Conservation (phyloP, 2,329 filamentous ascomycete genomes). For the Westerdykella sp. region DNA sequence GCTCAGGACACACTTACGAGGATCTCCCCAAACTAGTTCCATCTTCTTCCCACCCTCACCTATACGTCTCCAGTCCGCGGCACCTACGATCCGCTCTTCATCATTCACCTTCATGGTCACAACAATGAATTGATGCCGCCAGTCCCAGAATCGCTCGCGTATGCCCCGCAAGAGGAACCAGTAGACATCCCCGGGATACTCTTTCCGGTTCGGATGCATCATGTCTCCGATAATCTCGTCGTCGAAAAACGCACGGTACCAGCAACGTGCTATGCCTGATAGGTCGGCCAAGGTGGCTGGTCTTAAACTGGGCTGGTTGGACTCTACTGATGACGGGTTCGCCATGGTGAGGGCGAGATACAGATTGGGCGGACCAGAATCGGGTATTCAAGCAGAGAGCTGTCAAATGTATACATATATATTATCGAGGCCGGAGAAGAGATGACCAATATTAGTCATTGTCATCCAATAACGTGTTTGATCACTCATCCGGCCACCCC, state of each 20-base stretch:
- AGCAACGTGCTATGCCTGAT: constrained; percentile 16
- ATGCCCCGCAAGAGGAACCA: constrained; percentile 24
- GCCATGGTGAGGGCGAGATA: no score
- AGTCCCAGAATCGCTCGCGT: constrained; percentile 24
- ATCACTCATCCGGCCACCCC: no score
- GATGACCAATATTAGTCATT: no score
- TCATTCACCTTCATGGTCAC: constrained; percentile 8
- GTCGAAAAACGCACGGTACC: constrained; percentile 25
- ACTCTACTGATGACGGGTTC: no score
- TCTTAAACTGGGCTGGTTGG: neutral
- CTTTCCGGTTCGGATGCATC: constrained; percentile 27
- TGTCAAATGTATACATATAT: no score
- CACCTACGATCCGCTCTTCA: constrained; percentile 16
- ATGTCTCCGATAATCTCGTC: constrained; percentile 28
- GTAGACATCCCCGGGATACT: constrained; percentile 24
- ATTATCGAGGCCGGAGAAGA: no score
- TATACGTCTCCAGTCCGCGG: constrained; percentile 25
- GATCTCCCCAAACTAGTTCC: constrained; percentile 15
- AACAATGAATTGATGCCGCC: constrained; percentile 22
- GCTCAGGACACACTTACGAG: constrained; percentile 12
- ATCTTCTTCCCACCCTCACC: constrained; percentile 14
- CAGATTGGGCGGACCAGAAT: no score
- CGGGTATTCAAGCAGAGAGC: no score
- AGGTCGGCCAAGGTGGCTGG: constrained; percentile 14
- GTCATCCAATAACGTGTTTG: no score